phyloP scores from a whole-genome alignment of 805 yeast genomes.

The Ogataea glucozyma region DNA sequence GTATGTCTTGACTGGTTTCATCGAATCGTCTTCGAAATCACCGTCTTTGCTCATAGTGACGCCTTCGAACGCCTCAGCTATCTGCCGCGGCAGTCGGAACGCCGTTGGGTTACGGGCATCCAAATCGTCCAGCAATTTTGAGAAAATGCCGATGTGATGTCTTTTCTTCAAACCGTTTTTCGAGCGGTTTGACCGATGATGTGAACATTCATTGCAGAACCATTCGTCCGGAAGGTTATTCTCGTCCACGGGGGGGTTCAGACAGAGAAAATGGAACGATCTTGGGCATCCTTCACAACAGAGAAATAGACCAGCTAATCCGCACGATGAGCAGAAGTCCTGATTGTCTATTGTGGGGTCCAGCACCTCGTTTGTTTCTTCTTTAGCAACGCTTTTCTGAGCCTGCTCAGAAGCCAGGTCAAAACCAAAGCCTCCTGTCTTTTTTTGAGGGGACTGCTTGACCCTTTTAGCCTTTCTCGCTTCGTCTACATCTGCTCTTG shows the following conservation, averaged over 20 bases:
- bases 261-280: slow-evolving; percentile 89
- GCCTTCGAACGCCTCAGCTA: slow-evolving; percentile 73
- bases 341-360: slow-evolving; percentile 52
- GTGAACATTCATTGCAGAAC: slow-evolving; percentile 80
- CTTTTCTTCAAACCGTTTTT: too few species aligned
- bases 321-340: slow-evolving; percentile 90
- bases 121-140: slow-evolving; percentile 58
- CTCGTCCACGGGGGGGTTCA: slow-evolving; percentile 86
- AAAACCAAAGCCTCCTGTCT: slow-evolving; percentile 15
- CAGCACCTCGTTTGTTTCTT: slow-evolving; percentile 11
- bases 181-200: slow-evolving; percentile 31
- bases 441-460: slow-evolving; percentile 26
- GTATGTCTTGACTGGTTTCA: slow-evolving; percentile 46
- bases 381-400: slow-evolving; percentile 9
- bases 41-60: slow-evolving; percentile 69
- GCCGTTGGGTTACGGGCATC: slow-evolving; percentile 65
- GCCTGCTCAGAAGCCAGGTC: slow-evolving; percentile 11
- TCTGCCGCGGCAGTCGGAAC: slow-evolving; percentile 62
- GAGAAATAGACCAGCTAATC: slow-evolving; percentile 82
- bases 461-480: slow-evolving; percentile 22
- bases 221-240: slow-evolving; percentile 79
- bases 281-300: slow-evolving; percentile 94
- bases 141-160: slow-evolving; percentile 46
- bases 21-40: slow-evolving; percentile 68
- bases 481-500: neutral